Evolutionary conservation across 2,329 filamentous ascomycete species (phyloP).

Genomic region (Apiospora marii): DNA sequence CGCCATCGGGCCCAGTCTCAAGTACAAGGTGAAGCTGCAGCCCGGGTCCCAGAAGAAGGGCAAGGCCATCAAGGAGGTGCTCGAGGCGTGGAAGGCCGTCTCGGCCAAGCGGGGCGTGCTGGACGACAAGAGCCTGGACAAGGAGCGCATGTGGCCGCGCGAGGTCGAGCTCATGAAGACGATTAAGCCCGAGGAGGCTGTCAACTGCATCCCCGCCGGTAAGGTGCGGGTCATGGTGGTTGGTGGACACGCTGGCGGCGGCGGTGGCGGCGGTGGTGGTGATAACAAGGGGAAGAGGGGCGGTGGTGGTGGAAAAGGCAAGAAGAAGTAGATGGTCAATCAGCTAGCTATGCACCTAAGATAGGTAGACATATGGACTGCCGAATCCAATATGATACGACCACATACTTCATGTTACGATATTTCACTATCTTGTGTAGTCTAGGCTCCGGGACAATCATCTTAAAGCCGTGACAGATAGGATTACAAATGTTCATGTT

Average conservation of each 20-base stretch:
- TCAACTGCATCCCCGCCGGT: constrained; percentile 81
- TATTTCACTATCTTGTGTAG: no score
- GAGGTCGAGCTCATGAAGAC: constrained; percentile 86
- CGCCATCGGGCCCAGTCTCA: constrained; percentile 69
- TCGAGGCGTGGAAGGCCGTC: constrained; percentile 80
- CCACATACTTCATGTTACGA: neutral
- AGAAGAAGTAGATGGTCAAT: constrained; percentile 46
- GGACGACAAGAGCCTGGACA: constrained; percentile 67
- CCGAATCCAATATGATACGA: neutral
- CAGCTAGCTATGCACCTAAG: neutral
- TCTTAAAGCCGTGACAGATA: no score
- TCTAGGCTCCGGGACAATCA: no score
- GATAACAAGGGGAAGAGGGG: constrained; percentile 46
- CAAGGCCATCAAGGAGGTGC: constrained; percentile 88
- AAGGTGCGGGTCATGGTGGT: constrained; percentile 82
- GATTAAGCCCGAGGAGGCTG: constrained; percentile 82
- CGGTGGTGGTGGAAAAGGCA: constrained; percentile 50
- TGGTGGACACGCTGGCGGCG: constrained; percentile 58
- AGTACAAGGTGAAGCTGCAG: constrained; percentile 96
- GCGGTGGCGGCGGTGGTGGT: constrained; percentile 47
- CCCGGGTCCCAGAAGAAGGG: constrained; percentile 91
- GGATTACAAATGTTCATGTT: no score
- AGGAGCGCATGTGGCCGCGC: constrained; percentile 81
- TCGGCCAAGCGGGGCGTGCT: constrained; percentile 64
- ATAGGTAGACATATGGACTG: neutral